A percentile compares a stretch with the other conserved stretches of the same genome.
phyloP scores from a whole-genome alignment of 192 early-diverging fungal species.

The Endogone sp. region DNA sequence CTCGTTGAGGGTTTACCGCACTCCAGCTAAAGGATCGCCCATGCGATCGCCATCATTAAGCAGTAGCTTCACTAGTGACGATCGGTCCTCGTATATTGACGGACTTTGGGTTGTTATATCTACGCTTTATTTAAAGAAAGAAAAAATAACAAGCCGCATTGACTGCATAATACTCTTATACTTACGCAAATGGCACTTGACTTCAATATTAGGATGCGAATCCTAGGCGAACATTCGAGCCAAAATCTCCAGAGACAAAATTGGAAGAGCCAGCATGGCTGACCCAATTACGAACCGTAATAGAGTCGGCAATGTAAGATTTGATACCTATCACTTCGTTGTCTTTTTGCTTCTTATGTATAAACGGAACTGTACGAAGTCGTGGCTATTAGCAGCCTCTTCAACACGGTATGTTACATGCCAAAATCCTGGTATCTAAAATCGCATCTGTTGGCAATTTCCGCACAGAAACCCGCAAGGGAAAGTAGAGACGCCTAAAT shows the following conservation, averaged over 20 bases:
- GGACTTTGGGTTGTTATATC: neutral
- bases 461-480: neutral
- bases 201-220: neutral
- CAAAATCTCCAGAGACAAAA: neutral
- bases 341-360: too few relatives aligned
- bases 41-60: neutral
- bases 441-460: neutral
- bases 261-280: neutral
- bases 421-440: too few relatives aligned
- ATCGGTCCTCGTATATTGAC: neutral
- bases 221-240: neutral
- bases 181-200: too few relatives aligned
- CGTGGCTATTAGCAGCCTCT: too few relatives aligned
- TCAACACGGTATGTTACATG: too few relatives aligned
- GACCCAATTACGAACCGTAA: neutral
- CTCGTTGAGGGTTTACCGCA: neutral
- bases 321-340: too few relatives aligned
- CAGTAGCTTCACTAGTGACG: neutral
- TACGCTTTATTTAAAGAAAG: too few relatives aligned
- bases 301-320: neutral
- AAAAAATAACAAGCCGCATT: too few relatives aligned
- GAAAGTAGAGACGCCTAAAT: neutral
- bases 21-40: neutral
- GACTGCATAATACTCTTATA: too few relatives aligned
- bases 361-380: too few relatives aligned